These are phyloP conservation scores for Gossypium herbaceum DNA, from an alignment of 345 rosid species.

Conservation along the genomic window DNA sequence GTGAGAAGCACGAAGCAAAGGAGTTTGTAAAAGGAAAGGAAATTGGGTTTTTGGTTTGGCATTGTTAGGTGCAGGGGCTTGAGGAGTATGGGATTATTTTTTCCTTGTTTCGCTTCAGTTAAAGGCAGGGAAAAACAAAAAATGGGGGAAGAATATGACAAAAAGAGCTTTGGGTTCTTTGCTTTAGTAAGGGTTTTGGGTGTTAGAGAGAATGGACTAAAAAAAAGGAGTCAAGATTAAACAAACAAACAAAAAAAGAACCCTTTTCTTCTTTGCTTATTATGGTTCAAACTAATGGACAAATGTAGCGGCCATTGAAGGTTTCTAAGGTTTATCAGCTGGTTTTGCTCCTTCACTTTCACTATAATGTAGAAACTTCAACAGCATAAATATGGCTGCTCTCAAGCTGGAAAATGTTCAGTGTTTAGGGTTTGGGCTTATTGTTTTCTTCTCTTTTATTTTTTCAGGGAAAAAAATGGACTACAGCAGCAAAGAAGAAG, in stretches of 20 bases:
- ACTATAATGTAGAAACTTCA: not conserved
- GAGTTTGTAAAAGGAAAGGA: not conserved
- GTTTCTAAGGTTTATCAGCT: conserved; percentile 2
- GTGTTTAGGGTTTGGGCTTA: not conserved
- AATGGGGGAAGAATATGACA: too few relatives aligned
- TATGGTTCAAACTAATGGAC: not conserved
- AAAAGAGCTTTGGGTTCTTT: conserved; percentile 4
- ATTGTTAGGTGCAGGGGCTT: not conserved
- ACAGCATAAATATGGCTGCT: not conserved
- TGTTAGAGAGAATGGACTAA: not conserved
- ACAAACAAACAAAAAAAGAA: not conserved
- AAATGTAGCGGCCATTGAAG: not conserved
- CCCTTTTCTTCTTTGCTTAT: not conserved
- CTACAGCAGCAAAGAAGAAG: conserved; percentile 11
- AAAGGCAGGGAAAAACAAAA: too few relatives aligned
- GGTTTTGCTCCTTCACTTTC: not conserved
- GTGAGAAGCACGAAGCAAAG: conserved; percentile 22
- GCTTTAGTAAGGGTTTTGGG: not conserved
- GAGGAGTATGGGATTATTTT: too few relatives aligned
- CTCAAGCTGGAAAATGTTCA: not conserved
- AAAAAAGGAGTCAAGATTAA: not conserved
- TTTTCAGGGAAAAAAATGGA: not conserved
- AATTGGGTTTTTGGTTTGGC: not conserved
- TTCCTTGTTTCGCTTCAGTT: too few relatives aligned
- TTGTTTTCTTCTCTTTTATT: not conserved